Conservation (phyloP, 768 basidiomycete genomes). For the Agaricus sinodeliciosus region DNA sequence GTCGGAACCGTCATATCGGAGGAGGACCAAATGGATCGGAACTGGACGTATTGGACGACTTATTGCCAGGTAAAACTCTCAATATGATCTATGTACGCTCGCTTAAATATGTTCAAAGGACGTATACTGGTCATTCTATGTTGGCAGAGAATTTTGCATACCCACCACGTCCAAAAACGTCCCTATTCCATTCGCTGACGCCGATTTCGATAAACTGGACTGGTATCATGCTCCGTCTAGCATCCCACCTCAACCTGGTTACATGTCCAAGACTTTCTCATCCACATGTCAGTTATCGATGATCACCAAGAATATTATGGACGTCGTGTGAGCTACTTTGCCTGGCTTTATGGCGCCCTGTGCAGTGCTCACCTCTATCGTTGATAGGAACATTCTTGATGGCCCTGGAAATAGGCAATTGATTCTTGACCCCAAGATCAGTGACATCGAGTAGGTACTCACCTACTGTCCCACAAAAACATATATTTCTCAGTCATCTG, state of each 20-base stretch:
- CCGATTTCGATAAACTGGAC: conserved; percentile 40
- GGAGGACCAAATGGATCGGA: conserved; percentile 48
- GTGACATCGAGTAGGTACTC: conserved; percentile 42
- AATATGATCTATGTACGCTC: neutral
- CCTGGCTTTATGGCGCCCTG: neutral
- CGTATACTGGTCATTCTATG: conserved; percentile 59
- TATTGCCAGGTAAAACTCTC: conserved; percentile 38
- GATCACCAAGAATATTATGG: conserved; percentile 47
- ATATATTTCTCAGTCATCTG: neutral
- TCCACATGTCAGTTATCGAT: conserved; percentile 41
- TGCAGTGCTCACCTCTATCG: neutral
- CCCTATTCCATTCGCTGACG: conserved; percentile 41
- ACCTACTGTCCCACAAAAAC: neutral
- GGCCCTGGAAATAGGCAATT: conserved; percentile 27
- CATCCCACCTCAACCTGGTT: conserved; percentile 32
- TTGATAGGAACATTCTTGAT: conserved; percentile 37
- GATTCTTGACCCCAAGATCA: conserved; percentile 40
- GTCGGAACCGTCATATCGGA: conserved; percentile 46
- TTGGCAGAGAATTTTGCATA: conserved; percentile 55
- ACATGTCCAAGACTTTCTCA: conserved; percentile 41
- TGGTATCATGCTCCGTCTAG: conserved; percentile 37
- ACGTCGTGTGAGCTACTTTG: conserved; percentile 38
- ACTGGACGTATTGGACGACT: conserved; percentile 56
- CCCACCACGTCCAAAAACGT: conserved; percentile 27
- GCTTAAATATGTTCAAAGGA: conserved; percentile 30